Evolutionary conservation across 306 rosid genomes (phyloP), one percentile per base, ranked within the genome.

Genomic region (Dalbergia cochinchinensis): DNA sequence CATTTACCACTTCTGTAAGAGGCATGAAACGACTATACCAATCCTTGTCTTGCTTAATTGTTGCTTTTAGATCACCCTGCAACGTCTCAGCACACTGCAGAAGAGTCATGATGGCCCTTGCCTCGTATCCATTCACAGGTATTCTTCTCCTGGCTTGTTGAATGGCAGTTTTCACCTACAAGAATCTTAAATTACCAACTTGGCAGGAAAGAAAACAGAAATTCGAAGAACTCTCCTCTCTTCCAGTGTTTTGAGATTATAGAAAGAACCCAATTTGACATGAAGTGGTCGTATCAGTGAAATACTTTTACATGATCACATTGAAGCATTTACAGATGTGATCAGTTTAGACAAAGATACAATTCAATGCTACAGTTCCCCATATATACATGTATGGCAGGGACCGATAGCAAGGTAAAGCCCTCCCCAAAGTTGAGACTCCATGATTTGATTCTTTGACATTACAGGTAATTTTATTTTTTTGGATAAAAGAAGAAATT

Each of bases 11-110:
- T 85, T 89, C 90, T 11, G 98, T 68, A 66, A 95, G 90, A 78
- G 99, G 98, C 98, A 91, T 92, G 83, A 91, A 91, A 70, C 91
- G 97, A 57, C 81, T 57, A 62, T 84, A 73, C 97, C 98, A 91
- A 81, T 95, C 94, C 37, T 79, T 83, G 45, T 88, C 96, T 84
- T 89, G 93, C 88, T 89, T 89, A 34, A 92, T 82, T 55, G 94
- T 82, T 64, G 87, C 89, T 81, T 90, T 90, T 42, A 95, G 74
- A 82, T 87, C 89, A 82, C 77, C 82, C 85, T 86, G 97, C 87
- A 95, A 78, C 47, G 80, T 66, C 18, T 95, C 98, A 18, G 94
- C 90, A 81, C 69, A 84, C 80, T 86, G 89, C 71, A 95, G 88
- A 72, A 95, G 92, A 76, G 86, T 37, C 71, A 76, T 77, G 77